Conservation (phyloP, 139 green algal genomes). For the Chlamydomonas sp. region DNA sequence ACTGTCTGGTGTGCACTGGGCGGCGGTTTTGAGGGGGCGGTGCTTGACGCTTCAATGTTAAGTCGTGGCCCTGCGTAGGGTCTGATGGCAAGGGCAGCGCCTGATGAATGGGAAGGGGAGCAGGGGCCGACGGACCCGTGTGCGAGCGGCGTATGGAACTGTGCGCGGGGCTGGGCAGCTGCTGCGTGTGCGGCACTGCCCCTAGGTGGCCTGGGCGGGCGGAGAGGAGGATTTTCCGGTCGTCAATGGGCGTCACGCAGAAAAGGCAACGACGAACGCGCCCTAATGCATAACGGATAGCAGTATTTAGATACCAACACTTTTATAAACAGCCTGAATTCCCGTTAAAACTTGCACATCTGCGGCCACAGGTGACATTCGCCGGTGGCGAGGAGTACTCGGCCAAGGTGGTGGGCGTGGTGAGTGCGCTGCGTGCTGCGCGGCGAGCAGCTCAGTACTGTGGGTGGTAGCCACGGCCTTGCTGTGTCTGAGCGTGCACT, state of each 20-base stretch:
- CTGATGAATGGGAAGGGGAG: background rate
- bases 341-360: background rate
- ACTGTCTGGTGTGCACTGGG: background rate
- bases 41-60: background rate
- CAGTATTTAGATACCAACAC: background rate
- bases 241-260: background rate
- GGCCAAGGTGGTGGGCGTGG: constrained; percentile 76
- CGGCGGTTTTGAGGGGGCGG: no score
- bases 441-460: background rate
- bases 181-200: background rate
- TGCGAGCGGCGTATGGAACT: background rate
- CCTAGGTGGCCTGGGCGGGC: background rate
- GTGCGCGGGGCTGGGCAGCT: background rate
- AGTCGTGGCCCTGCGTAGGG: no score
- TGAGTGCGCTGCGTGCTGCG: background rate
- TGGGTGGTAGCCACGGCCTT: no score
- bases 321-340: background rate
- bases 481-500: no score
- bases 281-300: background rate
- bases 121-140: no score
- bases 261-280: no score
- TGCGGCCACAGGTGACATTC: constrained; percentile 66
- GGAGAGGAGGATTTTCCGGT: background rate
- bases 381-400: constrained; percentile 66
- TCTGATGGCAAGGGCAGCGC: background rate